A percentile compares a stretch with the other conserved stretches of the same genome.
phyloP scores from a whole-genome alignment of 1,284 basidiomycete species.

The Stygiomarasmius scandens region DNA sequence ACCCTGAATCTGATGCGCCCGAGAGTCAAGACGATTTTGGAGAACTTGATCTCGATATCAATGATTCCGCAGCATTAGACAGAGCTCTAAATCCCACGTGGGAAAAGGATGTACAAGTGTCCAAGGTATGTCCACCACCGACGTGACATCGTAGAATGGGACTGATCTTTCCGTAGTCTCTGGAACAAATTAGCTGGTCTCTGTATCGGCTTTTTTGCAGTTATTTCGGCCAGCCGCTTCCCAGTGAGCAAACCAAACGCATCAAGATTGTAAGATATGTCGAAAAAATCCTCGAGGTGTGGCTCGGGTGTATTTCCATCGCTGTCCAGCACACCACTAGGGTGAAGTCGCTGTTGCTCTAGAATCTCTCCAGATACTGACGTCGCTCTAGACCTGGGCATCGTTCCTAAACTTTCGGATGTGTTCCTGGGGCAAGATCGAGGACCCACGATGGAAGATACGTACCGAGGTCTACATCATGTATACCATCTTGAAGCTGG shows the following conservation, averaged over 20 bases:
- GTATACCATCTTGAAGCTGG: slow-evolving; percentile 63
- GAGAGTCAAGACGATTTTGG: slow-evolving; percentile 82
- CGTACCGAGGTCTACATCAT: slow-evolving; percentile 75
- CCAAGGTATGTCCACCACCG: not conserved
- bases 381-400: slow-evolving; percentile 59
- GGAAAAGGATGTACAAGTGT: not conserved
- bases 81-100: not conserved
- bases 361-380: not conserved
- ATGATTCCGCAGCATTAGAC: slow-evolving; percentile 5
- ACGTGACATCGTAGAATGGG: not conserved
- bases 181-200: slow-evolving; percentile 4
- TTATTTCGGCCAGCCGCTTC: not conserved
- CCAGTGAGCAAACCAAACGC: not conserved
- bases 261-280: slow-evolving; percentile 25
- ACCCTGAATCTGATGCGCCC: slow-evolving; percentile 34
- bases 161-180: not conserved
- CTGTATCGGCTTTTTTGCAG: slow-evolving; percentile 7
- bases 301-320: slow-evolving; percentile 75
- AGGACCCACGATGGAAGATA: slow-evolving; percentile 53
- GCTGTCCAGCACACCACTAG: slow-evolving; percentile 53
- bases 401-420: slow-evolving; percentile 33
- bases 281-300: slow-evolving; percentile 72
- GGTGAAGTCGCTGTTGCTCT: not conserved
- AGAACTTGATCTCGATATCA: slow-evolving; percentile 43
- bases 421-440: slow-evolving; percentile 64